A percentile compares a stretch with the other conserved stretches of the same genome.
These are phyloP conservation scores for Naganishia liquefaciens DNA, from an alignment of 1,284 basidiomycete genomes.

Conservation along the genomic window DNA sequence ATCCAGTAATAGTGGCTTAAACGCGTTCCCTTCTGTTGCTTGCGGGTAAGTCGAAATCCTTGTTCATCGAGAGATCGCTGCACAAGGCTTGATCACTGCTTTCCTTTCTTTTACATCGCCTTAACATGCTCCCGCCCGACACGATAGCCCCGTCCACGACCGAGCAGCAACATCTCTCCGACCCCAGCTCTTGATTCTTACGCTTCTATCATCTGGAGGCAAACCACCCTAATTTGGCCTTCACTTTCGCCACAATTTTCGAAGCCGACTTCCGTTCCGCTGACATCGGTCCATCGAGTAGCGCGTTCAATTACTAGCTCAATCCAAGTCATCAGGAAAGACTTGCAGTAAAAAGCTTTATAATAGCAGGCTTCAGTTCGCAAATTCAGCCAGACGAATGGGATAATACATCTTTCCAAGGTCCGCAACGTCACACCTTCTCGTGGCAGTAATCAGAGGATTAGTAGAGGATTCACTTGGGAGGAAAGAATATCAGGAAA, in stretches of 20 bases:
- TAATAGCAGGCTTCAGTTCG: background rate
- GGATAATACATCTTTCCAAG: slow-evolving; percentile 37
- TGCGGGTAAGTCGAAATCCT: slow-evolving; percentile 13
- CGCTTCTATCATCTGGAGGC: slow-evolving; percentile 30
- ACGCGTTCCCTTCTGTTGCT: slow-evolving; percentile 29
- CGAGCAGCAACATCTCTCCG: slow-evolving; percentile 29
- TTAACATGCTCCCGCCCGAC: background rate
- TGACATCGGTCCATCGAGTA: background rate
- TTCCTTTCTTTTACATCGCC: slow-evolving; percentile 8
- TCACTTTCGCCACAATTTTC: background rate
- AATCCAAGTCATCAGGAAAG: background rate
- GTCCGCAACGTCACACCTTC: slow-evolving; percentile 9
- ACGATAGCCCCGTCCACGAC: slow-evolving; percentile 25
- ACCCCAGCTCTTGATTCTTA: slow-evolving; percentile 25
- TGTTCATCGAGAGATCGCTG: no score
- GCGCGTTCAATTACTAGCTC: background rate
- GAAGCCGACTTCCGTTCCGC: background rate
- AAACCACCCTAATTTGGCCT: slow-evolving; percentile 34
- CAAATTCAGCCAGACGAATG: slow-evolving; percentile 34
- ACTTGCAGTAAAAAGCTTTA: background rate
- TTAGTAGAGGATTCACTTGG: background rate
- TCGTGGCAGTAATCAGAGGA: slow-evolving; percentile 5
- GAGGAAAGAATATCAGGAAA: background rate
- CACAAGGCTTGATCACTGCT: background rate
- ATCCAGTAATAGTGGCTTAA: slow-evolving; percentile 35